Base-by-base conservation (phyloP, 2,329 filamentous ascomycete genomes). In the Microdochium trichocladiopsis region DNA sequence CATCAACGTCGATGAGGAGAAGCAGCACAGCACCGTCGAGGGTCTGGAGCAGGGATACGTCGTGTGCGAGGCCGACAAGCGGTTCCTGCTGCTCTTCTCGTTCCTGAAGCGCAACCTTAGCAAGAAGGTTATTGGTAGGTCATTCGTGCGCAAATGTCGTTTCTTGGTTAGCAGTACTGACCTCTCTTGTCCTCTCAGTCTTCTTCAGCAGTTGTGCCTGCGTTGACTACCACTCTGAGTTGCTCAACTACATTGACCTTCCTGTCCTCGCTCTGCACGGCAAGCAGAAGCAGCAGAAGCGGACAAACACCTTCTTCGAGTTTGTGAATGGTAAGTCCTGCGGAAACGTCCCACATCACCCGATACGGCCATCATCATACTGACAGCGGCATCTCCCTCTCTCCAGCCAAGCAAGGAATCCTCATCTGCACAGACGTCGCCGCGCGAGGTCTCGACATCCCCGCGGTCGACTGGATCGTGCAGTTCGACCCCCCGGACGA, bases 291-390 rank as follows among this genome's bases (percentile, higher is more conserved):
- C 94, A 99, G 72, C 91, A 96, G 72, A 96, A 96, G 71, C 88
- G 94, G n/a, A 99, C 94, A 23, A 95, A 95, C 66, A 96, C 91
- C 1, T 99, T 99, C 69, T 99, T 97, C 69, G 93, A 97, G 68
- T 99, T 99, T 68, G 86, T 83, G 65, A 91, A 92, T 63, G 87
- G 47, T 52, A 36, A 8, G 51, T 50, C n/a, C 11, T 8, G 6
- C 33, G 12, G 14, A 8, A n/a, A 4, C 33, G 4, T 11, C 6
- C 14, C 33, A 16, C 28, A 14, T 4, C 33, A 9, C 33, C 12
- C 48, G 22, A 36, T 12, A 21, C 14, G 18, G 16, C 6, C 10
- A 49, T 10, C 18, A 9, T 49, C n/a, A 24, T 49, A n/a, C n/a
- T 25, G 22, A 28, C 12, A 18, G 9, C 9, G 11, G 8, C 4